Evolutionary conservation across 1,284 basidiomycete genomes (phyloP).

Genomic region (Trametes pubescens): DNA sequence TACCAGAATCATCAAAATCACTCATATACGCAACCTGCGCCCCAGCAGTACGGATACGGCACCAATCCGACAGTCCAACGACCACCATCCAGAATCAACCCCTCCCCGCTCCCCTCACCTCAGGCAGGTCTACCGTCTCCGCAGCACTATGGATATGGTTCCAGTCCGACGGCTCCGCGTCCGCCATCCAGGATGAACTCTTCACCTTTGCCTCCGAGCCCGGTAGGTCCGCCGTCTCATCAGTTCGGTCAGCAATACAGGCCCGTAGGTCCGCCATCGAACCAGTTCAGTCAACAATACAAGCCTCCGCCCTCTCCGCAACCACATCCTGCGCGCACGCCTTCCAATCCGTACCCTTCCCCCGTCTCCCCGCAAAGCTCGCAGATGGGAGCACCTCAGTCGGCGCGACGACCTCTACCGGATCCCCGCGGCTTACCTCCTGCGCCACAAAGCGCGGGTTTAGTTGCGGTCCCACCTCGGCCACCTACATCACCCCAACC

Average conservation of each 20-base stretch:
- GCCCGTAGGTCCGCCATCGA: conserved; percentile 17
- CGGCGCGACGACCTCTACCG: conserved; percentile 35
- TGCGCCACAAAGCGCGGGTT: conserved; percentile 15
- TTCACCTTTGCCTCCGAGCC: conserved; percentile 15
- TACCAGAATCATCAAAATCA: conserved; percentile 23
- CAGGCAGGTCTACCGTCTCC: background rate
- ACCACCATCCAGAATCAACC: conserved; percentile 5
- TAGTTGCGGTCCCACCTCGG: conserved; percentile 6
- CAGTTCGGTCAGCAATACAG: conserved; percentile 17
- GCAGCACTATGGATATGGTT: conserved; percentile 9
- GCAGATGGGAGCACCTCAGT: conserved; percentile 23
- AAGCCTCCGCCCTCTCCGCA: conserved; percentile 24
- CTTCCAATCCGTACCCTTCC: conserved; percentile 31
- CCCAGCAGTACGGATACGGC: background rate
- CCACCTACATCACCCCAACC: conserved; percentile 26
- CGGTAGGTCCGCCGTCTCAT: conserved; percentile 15
- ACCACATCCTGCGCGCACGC: conserved; percentile 11
- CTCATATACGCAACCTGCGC: conserved; percentile 1
- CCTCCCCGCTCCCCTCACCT: conserved; percentile 8
- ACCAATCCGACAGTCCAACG: background rate
- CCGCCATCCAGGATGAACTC: conserved; percentile 14
- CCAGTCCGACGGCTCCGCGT: background rate
- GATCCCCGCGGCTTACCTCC: conserved; percentile 29
- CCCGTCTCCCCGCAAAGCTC: conserved; percentile 30
- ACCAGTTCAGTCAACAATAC: conserved; percentile 15